phyloP scores from a whole-genome alignment of 176 grass and related monocot species.

The Paspalum vaginatum region DNA sequence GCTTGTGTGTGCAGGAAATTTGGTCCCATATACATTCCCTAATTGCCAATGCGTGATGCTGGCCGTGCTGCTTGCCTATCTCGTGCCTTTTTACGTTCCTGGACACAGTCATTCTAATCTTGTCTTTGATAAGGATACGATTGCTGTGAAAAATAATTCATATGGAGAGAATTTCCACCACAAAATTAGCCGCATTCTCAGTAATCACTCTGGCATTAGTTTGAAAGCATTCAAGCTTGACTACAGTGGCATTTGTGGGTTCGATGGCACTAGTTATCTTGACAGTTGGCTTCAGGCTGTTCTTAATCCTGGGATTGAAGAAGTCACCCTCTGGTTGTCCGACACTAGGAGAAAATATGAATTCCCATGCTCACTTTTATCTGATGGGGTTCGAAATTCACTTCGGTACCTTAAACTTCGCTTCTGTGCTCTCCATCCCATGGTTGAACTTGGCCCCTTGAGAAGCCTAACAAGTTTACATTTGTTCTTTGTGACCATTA shows the following conservation, averaged over 20 bases:
- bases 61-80: slow-evolving; percentile 14
- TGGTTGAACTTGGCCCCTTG: neutral
- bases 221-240: too few species aligned
- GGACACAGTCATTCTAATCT: slow-evolving; percentile 7
- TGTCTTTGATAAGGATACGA: neutral
- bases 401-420: neutral
- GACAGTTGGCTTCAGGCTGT: neutral
- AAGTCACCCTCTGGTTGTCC: neutral
- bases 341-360: neutral
- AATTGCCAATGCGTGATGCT: slow-evolving; percentile 14
- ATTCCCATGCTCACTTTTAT: neutral
- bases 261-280: neutral
- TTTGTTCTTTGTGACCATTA: neutral
- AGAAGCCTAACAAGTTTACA: neutral
- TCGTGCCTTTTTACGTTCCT: neutral
- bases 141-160: neutral
- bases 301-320: neutral
- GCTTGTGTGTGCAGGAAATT: neutral
- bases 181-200: neutral
- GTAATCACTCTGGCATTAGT: too few species aligned
- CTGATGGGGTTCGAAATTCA: neutral
- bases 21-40: slow-evolving; percentile 9
- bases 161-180: neutral
- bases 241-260: too few species aligned
- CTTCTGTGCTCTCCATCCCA: neutral